Evolutionary conservation across 306 rosid species (phyloP).

Genomic region (Rosa multiflora): DNA sequence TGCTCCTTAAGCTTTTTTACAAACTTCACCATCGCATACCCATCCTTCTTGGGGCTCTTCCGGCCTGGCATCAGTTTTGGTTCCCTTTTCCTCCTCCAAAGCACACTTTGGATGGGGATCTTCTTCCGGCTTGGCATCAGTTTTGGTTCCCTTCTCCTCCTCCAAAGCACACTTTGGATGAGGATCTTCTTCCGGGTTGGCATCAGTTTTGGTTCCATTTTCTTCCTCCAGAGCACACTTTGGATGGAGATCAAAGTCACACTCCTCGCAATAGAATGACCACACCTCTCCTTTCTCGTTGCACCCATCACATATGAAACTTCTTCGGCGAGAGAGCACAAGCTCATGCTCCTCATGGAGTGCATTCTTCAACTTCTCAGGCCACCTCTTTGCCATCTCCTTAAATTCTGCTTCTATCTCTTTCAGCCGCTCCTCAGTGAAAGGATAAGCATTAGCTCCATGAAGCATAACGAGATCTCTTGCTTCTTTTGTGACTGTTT

Average conservation of each 20-base stretch:
- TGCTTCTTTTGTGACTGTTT: conserved; percentile 59
- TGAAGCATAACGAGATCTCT: conserved; percentile 36
- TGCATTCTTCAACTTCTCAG: conserved; percentile 47
- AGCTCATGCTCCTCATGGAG: conserved; percentile 59
- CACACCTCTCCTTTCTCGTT: conserved; percentile 36
- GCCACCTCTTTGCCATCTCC: conserved; percentile 63
- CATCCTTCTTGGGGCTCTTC: conserved; percentile 47
- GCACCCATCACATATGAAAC: conserved; percentile 46
- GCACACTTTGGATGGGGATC: conserved; percentile 59
- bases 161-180: conserved; percentile 60
- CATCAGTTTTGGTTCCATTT: conserved; percentile 30
- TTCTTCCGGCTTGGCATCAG: conserved; percentile 23
- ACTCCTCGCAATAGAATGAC: conserved; percentile 60
- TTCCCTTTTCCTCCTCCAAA: conserved; percentile 32
- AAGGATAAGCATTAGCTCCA: conserved; percentile 76
- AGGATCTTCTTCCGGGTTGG: conserved; percentile 23
- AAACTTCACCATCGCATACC: conserved; percentile 61
- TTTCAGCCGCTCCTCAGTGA: conserved; percentile 50
- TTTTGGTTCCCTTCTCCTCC: conserved; percentile 32
- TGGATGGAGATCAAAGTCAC: conserved; percentile 69
- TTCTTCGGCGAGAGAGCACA: conserved; percentile 29
- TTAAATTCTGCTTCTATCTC: conserved; percentile 46
- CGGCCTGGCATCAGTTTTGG: conserved; percentile 23
- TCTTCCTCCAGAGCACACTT: conserved; percentile 49
- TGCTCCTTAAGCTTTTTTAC: conserved; percentile 38